Base-by-base conservation (phyloP, 2,329 filamentous ascomycete genomes). In the Paradendryphiella salina region DNA sequence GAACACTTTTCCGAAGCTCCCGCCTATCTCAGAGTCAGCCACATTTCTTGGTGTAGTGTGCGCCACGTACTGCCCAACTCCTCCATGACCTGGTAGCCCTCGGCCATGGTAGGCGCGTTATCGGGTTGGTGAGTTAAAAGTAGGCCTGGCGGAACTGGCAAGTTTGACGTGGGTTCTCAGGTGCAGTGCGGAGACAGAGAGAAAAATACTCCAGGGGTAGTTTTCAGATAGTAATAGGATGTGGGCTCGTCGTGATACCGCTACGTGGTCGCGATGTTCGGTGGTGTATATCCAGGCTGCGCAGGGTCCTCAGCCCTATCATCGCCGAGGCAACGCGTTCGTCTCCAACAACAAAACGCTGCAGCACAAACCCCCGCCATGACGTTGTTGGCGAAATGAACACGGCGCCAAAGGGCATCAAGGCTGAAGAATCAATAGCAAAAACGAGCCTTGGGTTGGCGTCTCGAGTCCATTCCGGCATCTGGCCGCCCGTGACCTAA, bases 1-100 rank as follows among this genome's bases (percentile, higher is more conserved):
- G 82, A 96, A 99, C 26, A 99, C 94, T 36, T 93, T 86, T 49
- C 94, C 94, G 73, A 99, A 99, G 73, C 92, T 96, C 52, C 93
- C 93, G 75, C 90, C 90, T 95, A 46, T 20, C 38, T 29, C 26
- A 7, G 28, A 36, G 52, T 70, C 32, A 70, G 64, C 49, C 33
- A 33, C 11, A 17, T 36, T 1, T 4, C 34, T 10, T 20, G 7
- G 9, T 10, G 13, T 9, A 17, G n/a, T 34, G 31, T 15, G 33
- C 29, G 8, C 5, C 11, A 47, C 89, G 79, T 79, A 95, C 92
- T 92, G 69, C 93, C 93, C 67, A 97, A 82, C 79, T 97, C 94
- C 80, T 97, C 93, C 67, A 97, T 82, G 73, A 97, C 89, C 77
- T 96, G 89, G 75, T 96, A 99, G 71, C 89, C 87, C 69, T 86